Evolutionary conservation across 306 rosid species (phyloP).

Genomic region (Oxytropis ochrocephala): DNA sequence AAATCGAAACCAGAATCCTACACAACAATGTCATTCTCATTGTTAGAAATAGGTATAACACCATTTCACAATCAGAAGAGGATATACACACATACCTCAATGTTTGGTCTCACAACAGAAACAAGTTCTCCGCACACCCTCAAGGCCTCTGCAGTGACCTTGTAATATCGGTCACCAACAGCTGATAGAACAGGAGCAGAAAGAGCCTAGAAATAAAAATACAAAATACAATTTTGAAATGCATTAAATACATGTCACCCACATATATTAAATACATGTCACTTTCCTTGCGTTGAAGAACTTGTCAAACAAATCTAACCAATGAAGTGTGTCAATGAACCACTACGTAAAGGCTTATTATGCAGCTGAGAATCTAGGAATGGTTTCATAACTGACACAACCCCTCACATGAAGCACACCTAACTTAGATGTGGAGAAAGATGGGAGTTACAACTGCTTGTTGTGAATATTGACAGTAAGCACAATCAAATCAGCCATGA

Average conservation of each 20-base stretch:
- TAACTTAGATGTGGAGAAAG: neutral
- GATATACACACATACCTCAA: conserved; percentile 53
- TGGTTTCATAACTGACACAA: neutral
- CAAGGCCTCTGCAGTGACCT: conserved; percentile 98
- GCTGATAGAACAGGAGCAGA: conserved; percentile 95
- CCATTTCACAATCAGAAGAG: conserved; percentile 4
- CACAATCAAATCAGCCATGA: neutral
- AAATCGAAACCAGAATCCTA: conserved; percentile 79
- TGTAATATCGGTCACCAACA: conserved; percentile 97
- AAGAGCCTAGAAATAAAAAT: conserved; percentile 57
- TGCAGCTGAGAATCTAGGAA: neutral
- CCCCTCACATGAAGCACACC: neutral
- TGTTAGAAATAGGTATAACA: conserved; percentile 22
- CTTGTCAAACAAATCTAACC: neutral
- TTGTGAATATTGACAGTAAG: neutral
- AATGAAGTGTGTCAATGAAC: conserved; percentile 1
- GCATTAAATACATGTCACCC: neutral
- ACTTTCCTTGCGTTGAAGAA: neutral
- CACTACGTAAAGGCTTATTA: neutral
- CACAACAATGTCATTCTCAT: conserved; percentile 14
- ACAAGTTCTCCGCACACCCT: conserved; percentile 97
- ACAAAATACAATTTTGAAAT: neutral
- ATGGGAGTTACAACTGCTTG: neutral
- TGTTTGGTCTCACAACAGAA: conserved; percentile 80
- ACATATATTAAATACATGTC: neutral